Base-by-base conservation (phyloP, 768 basidiomycete genomes). In the Psilocybe cubensis region DNA sequence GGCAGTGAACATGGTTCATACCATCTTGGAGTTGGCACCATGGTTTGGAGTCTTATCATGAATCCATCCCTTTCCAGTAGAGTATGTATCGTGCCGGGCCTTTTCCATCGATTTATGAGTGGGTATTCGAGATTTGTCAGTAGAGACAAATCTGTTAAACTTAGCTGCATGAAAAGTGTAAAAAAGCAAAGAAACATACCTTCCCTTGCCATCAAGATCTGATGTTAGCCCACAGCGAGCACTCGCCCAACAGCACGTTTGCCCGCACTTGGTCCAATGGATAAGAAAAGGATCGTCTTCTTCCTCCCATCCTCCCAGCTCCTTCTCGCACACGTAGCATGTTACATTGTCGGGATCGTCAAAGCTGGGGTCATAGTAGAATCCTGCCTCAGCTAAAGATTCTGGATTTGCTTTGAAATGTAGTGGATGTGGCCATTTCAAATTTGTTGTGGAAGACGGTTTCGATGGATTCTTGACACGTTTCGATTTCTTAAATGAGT, bases 281-380 rank as follows among this genome's bases (percentile, higher is more conserved):
- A 96, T 88, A 38, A 84, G 79, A 62, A 91, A 89, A 1, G 96
- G 95, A 72, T 96, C 91, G 64, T 98, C 95, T 0, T 84, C 76
- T 43, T 78, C 79, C 45, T 90, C 90, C 96, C 96, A 98, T 18
- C 89, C 91, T 52, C 85, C 84, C 8, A 98, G 79, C 59, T 88
- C 79, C 64, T 95, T 92, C 43, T 79, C 80, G 74, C 96, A 98
- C 61, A 89, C 75, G 70, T 88, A 97, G 70, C 96, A 98, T 3
- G 82, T 79, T 20, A 91, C 94, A 63, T 84, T 87, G 72, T 95
- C 92, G 14, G 76, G 77, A 58, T 88, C 86, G 21, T 85, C 83
- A 57, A 76, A 74, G 61, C 82, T 83, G 0, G 92, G 92, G 60
- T 79, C 79, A 73, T 81, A 95, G 78, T 85, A 96, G 75, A 96